Conservation (phyloP, 169 alveolate species). For the Neospora caninum region DNA sequence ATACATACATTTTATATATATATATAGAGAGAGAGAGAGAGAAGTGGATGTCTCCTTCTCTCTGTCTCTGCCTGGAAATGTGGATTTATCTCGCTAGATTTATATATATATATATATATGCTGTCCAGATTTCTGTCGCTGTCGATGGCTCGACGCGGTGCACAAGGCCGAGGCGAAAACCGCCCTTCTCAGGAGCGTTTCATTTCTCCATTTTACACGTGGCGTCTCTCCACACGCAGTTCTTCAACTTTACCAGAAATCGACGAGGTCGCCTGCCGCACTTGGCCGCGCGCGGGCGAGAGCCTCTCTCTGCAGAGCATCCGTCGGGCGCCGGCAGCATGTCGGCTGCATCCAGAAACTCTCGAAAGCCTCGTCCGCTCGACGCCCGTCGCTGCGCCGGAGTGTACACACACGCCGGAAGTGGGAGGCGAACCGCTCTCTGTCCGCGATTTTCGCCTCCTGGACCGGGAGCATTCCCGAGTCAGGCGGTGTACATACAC, state of each 20-base stretch:
- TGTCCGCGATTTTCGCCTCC: background rate
- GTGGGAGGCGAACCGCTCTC: background rate
- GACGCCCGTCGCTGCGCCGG: background rate
- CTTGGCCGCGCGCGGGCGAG: background rate
- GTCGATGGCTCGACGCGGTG: too few species aligned
- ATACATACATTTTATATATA: too few species aligned
- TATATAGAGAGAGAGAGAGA: too few species aligned
- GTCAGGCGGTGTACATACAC: background rate
- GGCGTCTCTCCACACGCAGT: too few species aligned
- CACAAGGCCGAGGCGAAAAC: too few species aligned
- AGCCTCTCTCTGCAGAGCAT: background rate
- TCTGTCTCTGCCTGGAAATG: too few species aligned
- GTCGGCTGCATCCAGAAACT: background rate
- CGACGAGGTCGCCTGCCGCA: background rate
- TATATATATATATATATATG: too few species aligned
- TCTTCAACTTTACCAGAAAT: background rate
- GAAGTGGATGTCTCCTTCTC: too few species aligned
- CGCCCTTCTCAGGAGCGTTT: too few species aligned
- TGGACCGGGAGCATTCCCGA: background rate
- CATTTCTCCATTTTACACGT: too few species aligned
- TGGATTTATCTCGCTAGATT: too few species aligned
- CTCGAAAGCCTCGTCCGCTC: background rate
- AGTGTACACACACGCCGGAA: background rate
- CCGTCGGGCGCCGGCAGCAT: background rate
- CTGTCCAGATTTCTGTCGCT: too few species aligned